Evolutionary conservation across 2,329 filamentous ascomycete species (phyloP).

Genomic region (Diaporthe ilicicola): DNA sequence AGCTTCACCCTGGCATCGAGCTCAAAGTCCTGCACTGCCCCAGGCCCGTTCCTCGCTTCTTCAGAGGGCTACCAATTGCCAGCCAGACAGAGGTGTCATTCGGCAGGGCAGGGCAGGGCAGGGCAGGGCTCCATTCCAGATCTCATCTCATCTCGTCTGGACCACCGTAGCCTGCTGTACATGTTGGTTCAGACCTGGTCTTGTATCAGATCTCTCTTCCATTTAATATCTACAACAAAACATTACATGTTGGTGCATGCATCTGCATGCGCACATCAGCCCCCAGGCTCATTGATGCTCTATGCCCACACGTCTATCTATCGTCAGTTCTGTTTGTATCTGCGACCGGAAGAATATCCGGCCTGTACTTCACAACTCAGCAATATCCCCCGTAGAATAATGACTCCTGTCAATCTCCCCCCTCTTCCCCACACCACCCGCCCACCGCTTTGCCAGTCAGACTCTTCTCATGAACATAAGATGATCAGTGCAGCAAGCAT

Average conservation of each 20-base stretch:
- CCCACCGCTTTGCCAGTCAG: neutral
- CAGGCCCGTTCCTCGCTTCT: neutral
- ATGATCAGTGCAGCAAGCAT: constrained; percentile 8
- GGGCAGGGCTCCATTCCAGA: constrained; percentile 11
- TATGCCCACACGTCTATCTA: neutral
- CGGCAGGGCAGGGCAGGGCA: neutral
- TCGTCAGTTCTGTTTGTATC: neutral
- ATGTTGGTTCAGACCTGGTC: neutral
- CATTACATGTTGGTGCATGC: neutral
- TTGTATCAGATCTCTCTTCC: neutral
- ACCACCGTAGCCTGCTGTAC: neutral
- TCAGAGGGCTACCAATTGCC: neutral
- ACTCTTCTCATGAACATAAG: neutral
- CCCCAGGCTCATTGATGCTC: too few species aligned
- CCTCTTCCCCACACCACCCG: neutral
- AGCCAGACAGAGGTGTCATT: neutral
- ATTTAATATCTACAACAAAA: neutral
- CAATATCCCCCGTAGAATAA: neutral
- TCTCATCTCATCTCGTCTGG: constrained; percentile 20
- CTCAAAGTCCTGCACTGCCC: constrained; percentile 14
- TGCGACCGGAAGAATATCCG: neutral
- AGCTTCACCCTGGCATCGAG: constrained; percentile 9
- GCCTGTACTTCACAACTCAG: neutral
- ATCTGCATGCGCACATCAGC: too few species aligned
- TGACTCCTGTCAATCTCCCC: neutral